Evolutionary conservation across 148 eudicot species (phyloP), one percentile per base, ranked within the genome.

Genomic region (Cornus florida): DNA sequence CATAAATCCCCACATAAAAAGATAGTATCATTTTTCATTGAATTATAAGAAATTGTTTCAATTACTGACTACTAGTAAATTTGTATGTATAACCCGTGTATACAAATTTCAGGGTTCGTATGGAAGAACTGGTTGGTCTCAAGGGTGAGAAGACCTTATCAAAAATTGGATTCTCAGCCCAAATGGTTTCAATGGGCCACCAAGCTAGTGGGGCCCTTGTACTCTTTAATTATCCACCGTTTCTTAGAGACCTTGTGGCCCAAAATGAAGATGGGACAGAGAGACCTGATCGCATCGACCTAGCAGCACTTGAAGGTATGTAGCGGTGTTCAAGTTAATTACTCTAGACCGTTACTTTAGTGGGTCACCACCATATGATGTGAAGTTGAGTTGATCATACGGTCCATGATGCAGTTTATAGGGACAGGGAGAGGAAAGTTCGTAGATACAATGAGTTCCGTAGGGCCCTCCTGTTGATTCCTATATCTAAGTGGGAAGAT

Each of bases 401-500:
- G 64, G 20, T 57, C 16, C 2, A 57, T 14, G 64, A 57, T 82
- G 72, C 81, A 82, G 81, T 82, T 73, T 82, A 82, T 31, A 82
- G 84, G 74, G 84, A 82, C 73, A 77, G 81, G 24, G 80, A 82
- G 62, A 77, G 84, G 74, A 82, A 75, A 43, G 70, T 82, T 22
- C 77, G 81, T 13, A 77, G 84, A 33, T 77, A 82, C 84, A 82
- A 82, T 50, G 77, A 77, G 17, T 82, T 82, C 62, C 33, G 81
- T 28, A 72, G 85, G 22, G 16, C 71, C 5, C 64, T 78, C 1
- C 50, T 82, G 22, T n/a, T 78, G 69, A 78, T 73, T 28, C 85
- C 85, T 7, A 82, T 82, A 71, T 56, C 81, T 11, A 82, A 82
- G 62, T 82, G 85, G 85, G 78, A 82, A 46, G 85, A 82, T 48